Percentiles rank a stretch among this genome's conserved stretches.
These are phyloP conservation scores for Planoprotostelium fungivorum DNA, from an alignment of 78 protist genomes.

Conservation along the genomic window DNA sequence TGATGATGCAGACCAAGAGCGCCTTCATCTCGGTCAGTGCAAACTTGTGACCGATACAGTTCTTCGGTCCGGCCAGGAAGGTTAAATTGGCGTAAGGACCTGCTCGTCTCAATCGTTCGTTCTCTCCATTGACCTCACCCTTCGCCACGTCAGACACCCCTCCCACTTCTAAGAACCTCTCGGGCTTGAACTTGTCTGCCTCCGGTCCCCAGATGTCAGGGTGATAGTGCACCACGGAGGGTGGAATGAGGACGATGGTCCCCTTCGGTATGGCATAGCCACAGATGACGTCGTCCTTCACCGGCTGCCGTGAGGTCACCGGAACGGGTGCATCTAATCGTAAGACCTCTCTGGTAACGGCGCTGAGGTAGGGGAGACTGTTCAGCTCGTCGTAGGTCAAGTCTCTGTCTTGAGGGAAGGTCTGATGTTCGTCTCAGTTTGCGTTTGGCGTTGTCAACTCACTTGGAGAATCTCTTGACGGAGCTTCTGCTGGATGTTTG, in stretches of 20 bases:
- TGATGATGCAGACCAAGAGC: not conserved
- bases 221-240: not conserved
- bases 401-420: not conserved
- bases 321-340: not conserved
- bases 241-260: not conserved
- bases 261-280: not conserved
- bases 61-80: not conserved
- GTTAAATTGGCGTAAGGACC: not conserved
- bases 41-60: not conserved
- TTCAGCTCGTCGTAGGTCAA: not conserved
- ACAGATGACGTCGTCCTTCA: not conserved
- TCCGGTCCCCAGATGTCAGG: not conserved
- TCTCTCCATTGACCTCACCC: not conserved
- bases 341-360: not conserved
- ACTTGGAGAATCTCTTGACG: not conserved
- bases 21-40: not conserved
- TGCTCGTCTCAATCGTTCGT: not conserved
- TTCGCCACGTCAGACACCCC: not conserved
- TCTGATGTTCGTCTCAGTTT: not conserved
- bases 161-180: not conserved
- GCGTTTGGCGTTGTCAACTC: not conserved
- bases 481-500: not conserved
- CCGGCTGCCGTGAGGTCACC: not conserved
- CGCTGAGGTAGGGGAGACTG: not conserved
- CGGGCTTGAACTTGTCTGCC: not conserved